Percentiles rank a stretch among this genome's conserved stretches.
These are phyloP conservation scores for Talaromyces marneffei DNA, from an alignment of 2,329 filamentous ascomycete genomes.

Conservation along the genomic window DNA sequence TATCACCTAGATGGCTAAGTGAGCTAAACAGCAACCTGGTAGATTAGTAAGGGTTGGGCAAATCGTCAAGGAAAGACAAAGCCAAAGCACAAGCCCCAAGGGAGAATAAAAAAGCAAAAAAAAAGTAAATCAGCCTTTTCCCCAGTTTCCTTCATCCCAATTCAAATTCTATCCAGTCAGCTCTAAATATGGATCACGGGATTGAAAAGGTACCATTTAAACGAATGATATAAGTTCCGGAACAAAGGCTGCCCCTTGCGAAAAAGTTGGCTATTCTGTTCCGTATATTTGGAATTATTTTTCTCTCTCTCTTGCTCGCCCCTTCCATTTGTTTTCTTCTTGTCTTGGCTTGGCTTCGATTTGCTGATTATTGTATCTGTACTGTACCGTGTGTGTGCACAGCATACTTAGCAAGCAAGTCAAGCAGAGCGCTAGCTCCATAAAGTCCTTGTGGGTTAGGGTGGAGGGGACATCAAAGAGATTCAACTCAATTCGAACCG, in stretches of 20 bases:
- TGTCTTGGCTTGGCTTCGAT: not conserved
- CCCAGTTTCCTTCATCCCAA: not conserved
- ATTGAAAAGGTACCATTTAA: not conserved
- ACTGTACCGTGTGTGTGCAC: not conserved
- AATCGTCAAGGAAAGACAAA: not conserved
- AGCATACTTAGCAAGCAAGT: not conserved
- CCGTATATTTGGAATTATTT: not conserved
- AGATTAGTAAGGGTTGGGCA: not conserved
- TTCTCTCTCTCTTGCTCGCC: not conserved
- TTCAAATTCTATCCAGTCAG: not conserved
- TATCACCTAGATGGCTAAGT: not conserved
- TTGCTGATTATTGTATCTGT: not conserved
- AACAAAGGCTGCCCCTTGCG: conserved; percentile 5
- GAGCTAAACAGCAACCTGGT: not conserved
- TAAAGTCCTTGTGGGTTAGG: conserved; percentile 15
- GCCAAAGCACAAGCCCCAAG: not conserved
- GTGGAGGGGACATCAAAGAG: conserved; percentile 6
- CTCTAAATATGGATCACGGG: conserved; percentile 10
- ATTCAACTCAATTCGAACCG: conserved; percentile 2
- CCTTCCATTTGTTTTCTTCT: not conserved
- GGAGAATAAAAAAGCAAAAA: not conserved
- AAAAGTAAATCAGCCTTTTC: not conserved
- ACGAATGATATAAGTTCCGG: conserved; percentile 9
- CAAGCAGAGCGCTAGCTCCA: not conserved
- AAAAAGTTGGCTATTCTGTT: not conserved